Conservation (phyloP, 139 green algal genomes). For the Coccomyxa sp. region DNA sequence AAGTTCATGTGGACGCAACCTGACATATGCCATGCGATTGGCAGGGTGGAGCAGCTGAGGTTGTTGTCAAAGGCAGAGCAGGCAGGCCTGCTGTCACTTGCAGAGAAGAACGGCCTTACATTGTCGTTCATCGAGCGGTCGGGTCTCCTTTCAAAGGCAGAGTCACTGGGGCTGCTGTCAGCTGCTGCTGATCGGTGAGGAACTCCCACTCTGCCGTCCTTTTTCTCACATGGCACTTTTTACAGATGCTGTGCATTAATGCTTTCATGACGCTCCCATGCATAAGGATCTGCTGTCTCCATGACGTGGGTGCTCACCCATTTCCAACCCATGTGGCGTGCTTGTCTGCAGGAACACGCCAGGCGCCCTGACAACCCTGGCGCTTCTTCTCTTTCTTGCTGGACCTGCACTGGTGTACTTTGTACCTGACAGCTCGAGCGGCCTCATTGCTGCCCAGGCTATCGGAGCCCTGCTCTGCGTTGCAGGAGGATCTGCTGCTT, state of each 20-base stretch:
- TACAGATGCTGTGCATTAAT: not conserved
- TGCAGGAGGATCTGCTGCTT: conserved; percentile 46
- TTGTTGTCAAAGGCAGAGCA: conserved; percentile 63
- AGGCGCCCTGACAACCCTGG: conserved; percentile 28
- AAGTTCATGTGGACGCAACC: not conserved
- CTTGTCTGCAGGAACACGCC: conserved; percentile 34
- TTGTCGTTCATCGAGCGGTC: conserved; percentile 67
- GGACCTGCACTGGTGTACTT: conserved; percentile 49
- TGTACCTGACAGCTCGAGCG: conserved; percentile 34
- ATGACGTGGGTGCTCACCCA: no score
- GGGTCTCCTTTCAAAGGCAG: conserved; percentile 66
- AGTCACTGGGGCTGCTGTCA: conserved; percentile 53
- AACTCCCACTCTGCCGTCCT: not conserved
- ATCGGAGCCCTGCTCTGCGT: conserved; percentile 26
- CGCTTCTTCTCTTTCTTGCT: conserved; percentile 31
- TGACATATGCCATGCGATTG: not conserved
- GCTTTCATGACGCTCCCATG: not conserved
- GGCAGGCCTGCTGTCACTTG: conserved; percentile 54
- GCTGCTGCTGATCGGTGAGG: conserved; percentile 35
- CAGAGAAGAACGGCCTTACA: conserved; percentile 61
- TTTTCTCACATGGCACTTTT: not conserved
- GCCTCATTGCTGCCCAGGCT: conserved; percentile 38
- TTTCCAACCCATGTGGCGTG: not conserved
- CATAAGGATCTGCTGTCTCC: not conserved
- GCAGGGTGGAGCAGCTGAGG: conserved; percentile 44